Base-by-base conservation (phyloP, 2,329 filamentous ascomycete species). In the Epichloe gansuensis region DNA sequence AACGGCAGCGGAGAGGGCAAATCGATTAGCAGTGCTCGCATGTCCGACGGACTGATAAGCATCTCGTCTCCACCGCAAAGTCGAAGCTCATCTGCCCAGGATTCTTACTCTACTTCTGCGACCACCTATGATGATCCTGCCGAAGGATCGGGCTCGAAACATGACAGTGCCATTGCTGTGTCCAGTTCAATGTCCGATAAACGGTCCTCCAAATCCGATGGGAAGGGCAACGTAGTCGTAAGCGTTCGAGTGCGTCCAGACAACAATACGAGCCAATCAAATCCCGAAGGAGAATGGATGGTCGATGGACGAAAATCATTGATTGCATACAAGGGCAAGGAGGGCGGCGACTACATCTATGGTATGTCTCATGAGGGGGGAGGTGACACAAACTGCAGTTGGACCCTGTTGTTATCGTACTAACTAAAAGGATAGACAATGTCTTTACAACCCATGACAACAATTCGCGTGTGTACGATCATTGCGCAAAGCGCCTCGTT, bases 381-480 rank as follows among this genome's bases (percentile, higher is more conserved):
- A n/a, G n/a, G 13, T n/a, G 25, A 4, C 39, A n/a, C 12, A 15
- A 9, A 9, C 11, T 12, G 31, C 11, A 42, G 21, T 28, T 13
- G 9, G 1, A 2, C 44, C 37, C 5, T 37, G 21, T 48, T 61
- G 61, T 63, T 52, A 66, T 54, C 9, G 23, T 46, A 15, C 43
- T 50, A 31, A 50, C 38, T 42, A 7, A 43, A 35, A 58, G 38
- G 25, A 4, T 62, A 95, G 93, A 98, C 73, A 97, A 97, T 71
- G 93, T 97, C 56, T 98, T 98, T 69, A 83, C 88, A 49, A 87
- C 90, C 17, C 83, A 94, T 65, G 91, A 98, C 65, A 88, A 96
- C 66, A 98, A 98, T 66, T 83, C 88, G 51, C 85, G 86, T 65
- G 93, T 98, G 9, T 98, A 98, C 67, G 93, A 98, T 69, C 83